Evolutionary conservation across 2,329 filamentous ascomycete species (phyloP).

Genomic region (Aspergillus fructus): DNA sequence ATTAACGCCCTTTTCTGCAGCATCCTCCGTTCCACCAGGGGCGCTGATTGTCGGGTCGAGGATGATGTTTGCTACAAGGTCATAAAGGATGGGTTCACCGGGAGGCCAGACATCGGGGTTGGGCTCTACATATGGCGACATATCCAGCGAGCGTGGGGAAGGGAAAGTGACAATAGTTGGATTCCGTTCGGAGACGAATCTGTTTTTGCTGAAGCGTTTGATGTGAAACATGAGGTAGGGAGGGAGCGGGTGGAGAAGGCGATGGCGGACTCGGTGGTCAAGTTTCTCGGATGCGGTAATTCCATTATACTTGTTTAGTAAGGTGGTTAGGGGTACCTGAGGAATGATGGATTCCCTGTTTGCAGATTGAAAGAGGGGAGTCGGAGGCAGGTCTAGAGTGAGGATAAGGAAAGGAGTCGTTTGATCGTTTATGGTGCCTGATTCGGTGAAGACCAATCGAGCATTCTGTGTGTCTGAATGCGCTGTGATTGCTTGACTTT

Average conservation of each 20-base stretch:
- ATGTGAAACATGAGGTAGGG: slow-evolving; percentile 92
- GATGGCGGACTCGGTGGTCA: slow-evolving; percentile 83
- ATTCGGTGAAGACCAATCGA: slow-evolving; percentile 88
- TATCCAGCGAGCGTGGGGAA: slow-evolving; percentile 75
- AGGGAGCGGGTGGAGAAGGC: slow-evolving; percentile 84
- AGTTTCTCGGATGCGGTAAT: slow-evolving; percentile 82
- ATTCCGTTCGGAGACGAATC: slow-evolving; percentile 93
- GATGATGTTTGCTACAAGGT: slow-evolving; percentile 90
- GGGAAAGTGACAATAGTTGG: slow-evolving; percentile 98
- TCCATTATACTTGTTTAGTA: slow-evolving; percentile 92
- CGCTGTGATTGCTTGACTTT: slow-evolving; percentile 90
- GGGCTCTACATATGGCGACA: slow-evolving; percentile 88
- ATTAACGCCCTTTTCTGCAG: slow-evolving; percentile 37
- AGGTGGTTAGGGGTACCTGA: slow-evolving; percentile 67
- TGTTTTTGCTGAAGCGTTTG: slow-evolving; percentile 95
- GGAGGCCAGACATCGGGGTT: slow-evolving; percentile 69
- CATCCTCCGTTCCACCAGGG: slow-evolving; percentile 61
- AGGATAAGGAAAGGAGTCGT: slow-evolving; percentile 82
- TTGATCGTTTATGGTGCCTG: slow-evolving; percentile 74
- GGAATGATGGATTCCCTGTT: slow-evolving; percentile 95
- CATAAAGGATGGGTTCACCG: slow-evolving; percentile 87
- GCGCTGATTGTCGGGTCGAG: slow-evolving; percentile 53
- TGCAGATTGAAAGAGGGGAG: slow-evolving; percentile 94
- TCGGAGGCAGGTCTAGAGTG: slow-evolving; percentile 86
- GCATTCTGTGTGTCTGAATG: slow-evolving; percentile 79